These are phyloP conservation scores for Eremothecium gossypii DNA, from an alignment of 1,139 yeast genomes.

Conservation along the genomic window DNA sequence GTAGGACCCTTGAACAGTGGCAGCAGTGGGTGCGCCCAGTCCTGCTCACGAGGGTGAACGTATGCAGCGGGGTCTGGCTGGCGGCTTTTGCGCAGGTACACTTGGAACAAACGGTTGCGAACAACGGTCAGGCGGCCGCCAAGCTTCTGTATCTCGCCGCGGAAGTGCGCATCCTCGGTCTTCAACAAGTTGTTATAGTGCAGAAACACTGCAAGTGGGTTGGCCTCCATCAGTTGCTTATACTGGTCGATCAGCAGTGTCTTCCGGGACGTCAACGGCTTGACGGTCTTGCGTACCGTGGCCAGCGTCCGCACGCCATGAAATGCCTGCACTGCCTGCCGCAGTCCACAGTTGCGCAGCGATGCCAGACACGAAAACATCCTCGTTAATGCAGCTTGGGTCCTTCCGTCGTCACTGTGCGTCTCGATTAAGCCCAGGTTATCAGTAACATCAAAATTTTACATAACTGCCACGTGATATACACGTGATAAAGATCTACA, in stretches of 20 bases:
- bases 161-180: slow-evolving; percentile 52
- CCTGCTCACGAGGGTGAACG: slow-evolving; percentile 38
- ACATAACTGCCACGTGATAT: no score
- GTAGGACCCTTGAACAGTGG: slow-evolving; percentile 78
- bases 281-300: slow-evolving; percentile 36
- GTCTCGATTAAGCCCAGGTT: no score
- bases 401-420: no score
- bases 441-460: no score
- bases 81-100: slow-evolving; percentile 62
- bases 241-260: slow-evolving; percentile 77
- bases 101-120: slow-evolving; percentile 60
- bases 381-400: no score
- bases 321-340: no score
- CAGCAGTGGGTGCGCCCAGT: slow-evolving; percentile 52
- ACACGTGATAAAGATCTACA: not conserved
- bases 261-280: slow-evolving; percentile 57
- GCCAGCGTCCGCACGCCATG: no score
- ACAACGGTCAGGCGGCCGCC: slow-evolving; percentile 64
- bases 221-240: slow-evolving; percentile 56
- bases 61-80: slow-evolving; percentile 66
- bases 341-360: no score
- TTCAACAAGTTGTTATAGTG: slow-evolving; percentile 79
- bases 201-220: slow-evolving; percentile 61
- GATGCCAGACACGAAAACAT: no score
- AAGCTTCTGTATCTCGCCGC: slow-evolving; percentile 50